Evolutionary conservation across 2,329 filamentous ascomycete genomes (phyloP).

Genomic region (Pseudocercospora cruenta): DNA sequence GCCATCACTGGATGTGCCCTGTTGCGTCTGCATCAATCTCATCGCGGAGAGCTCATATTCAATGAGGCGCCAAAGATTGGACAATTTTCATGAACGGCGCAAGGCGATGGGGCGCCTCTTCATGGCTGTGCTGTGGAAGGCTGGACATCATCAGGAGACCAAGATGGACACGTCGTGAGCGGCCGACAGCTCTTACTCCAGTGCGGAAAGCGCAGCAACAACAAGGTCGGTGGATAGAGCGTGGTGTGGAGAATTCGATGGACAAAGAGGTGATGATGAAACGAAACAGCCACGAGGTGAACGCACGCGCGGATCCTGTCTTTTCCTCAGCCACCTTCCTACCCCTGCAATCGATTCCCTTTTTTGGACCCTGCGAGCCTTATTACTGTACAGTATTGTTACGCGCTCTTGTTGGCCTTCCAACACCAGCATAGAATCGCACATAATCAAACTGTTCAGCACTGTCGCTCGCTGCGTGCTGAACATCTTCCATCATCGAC

Average conservation of each 20-base stretch:
- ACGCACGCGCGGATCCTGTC: no score
- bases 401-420: neutral
- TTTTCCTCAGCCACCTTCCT: neutral
- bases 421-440: neutral
- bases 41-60: no score
- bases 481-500: neutral
- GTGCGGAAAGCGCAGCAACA: no score
- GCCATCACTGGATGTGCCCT: no score
- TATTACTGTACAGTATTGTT: neutral
- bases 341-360: neutral
- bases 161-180: neutral
- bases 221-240: no score
- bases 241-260: no score
- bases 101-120: neutral
- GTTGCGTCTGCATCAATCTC: no score
- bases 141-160: neutral
- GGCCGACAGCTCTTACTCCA: neutral
- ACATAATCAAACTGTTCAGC: neutral
- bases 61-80: no score
- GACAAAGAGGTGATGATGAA: no score
- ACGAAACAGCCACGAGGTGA: no score
- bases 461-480: neutral
- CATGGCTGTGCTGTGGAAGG: neutral
- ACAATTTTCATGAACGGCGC: neutral
- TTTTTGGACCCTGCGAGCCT: neutral